Evolutionary conservation across 2,329 filamentous ascomycete genomes (phyloP).

Genomic region (Fusarium floridanum): DNA sequence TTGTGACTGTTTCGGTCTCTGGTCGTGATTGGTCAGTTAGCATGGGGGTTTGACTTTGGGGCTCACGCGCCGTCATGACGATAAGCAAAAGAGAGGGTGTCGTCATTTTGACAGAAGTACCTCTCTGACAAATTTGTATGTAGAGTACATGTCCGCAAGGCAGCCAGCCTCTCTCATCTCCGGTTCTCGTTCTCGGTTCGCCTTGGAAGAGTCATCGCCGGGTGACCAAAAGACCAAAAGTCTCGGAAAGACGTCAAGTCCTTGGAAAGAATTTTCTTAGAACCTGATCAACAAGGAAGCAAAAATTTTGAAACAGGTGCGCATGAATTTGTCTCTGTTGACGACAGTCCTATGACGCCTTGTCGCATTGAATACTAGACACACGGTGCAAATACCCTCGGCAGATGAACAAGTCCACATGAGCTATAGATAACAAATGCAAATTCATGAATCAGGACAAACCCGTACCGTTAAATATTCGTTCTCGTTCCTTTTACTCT

Average conservation of each 20-base stretch:
- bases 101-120: constrained; percentile 24
- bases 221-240: constrained; percentile 15
- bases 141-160: constrained; percentile 7
- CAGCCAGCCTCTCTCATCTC: constrained; percentile 26
- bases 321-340: constrained; percentile 10
- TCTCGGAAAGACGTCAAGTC: background rate
- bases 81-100: constrained; percentile 39
- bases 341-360: constrained; percentile 7
- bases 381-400: constrained; percentile 16
- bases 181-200: constrained; percentile 25
- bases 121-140: background rate
- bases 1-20: constrained; percentile 18
- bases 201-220: constrained; percentile 34
- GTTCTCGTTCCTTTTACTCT: background rate
- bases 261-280: background rate
- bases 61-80: constrained; percentile 30
- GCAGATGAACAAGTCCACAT: constrained; percentile 6
- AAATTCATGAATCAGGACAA: background rate
- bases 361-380: background rate
- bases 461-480: background rate
- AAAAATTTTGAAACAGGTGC: background rate
- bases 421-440: background rate
- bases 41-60: constrained; percentile 13
- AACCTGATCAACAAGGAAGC: constrained; percentile 1
- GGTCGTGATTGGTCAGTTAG: constrained; percentile 13